Base-by-base conservation (phyloP, 164 flowering plant genomes). In the Tinospora cordifolia region DNA sequence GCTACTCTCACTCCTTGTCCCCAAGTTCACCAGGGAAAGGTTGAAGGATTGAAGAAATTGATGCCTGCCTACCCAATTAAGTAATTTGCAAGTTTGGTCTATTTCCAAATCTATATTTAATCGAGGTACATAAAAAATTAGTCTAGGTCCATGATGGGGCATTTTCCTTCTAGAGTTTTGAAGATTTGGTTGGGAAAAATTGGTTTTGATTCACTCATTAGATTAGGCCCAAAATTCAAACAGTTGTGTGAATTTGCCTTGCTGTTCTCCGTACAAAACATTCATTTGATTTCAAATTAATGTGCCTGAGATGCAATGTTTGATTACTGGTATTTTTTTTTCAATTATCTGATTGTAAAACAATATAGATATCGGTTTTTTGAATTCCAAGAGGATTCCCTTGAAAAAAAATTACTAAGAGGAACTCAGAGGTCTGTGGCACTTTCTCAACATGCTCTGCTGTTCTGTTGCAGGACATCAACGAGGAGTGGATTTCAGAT, bases 401-500 rank as follows among this genome's bases (percentile, higher is more conserved):
- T n/a, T 54, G n/a, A 54, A 19, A 1, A 3, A 8, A 54, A 54
- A 19, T 54, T 19, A 54, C 60, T 8, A 54, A 17, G 60, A 19
- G 9, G n/a, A 54, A 15, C 8, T 9, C n/a, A 54, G 60, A 54
- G 24, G 24, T 54, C 60, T 24, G 19, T 54, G 21, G 39, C 22
- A 13, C 10, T 36, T 63, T 14, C 66, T 39, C 22, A 19, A 8
- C 49, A 21, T 49, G 36, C 14, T 46, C 38, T 44, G 24, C 36
- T 75, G 44, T 22, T 65, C 49, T 75, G 0, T 70, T 83, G 74
- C 88, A 95, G 99, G 99, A 95, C 67, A 89, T 95, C 58, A 95
- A 95, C 75, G 99, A 95, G 81, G 99, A 95, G 66, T 92, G 99
- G 99, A 92, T 95, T 79, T 95, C 99, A 74, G 99, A 95, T 78